Percentiles rank a stretch among this genome's conserved stretches.
Conservation (phyloP, 805 yeast genomes). For the Cyberlindnera lachancei region DNA sequence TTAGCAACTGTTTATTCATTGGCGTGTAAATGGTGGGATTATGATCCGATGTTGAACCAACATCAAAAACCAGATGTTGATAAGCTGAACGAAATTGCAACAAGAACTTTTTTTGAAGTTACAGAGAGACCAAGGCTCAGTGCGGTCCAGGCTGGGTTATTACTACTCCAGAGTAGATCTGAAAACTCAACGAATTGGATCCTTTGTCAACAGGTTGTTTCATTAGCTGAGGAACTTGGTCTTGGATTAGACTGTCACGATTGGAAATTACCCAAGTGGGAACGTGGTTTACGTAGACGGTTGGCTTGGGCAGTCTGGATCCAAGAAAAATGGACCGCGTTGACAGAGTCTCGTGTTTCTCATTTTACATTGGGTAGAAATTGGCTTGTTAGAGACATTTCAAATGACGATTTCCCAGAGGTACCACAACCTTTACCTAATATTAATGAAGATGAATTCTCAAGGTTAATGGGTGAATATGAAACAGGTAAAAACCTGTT, state of each 20-base stretch:
- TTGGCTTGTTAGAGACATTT: constrained; percentile 70
- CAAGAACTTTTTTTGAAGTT: constrained; percentile 59
- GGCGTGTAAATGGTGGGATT: constrained; percentile 92
- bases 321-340: constrained; percentile 86
- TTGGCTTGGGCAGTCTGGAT: constrained; percentile 94
- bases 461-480: constrained; percentile 39
- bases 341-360: constrained; percentile 78
- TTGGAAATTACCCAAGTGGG: constrained; percentile 96
- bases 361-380: constrained; percentile 64
- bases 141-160: constrained; percentile 83
- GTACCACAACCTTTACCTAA: constrained; percentile 31
- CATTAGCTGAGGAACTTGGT: constrained; percentile 85
- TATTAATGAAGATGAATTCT: constrained; percentile 16
- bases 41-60: constrained; percentile 58
- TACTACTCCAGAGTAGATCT: constrained; percentile 54
- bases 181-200: constrained; percentile 75
- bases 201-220: constrained; percentile 77
- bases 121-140: constrained; percentile 83
- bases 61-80: constrained; percentile 74
- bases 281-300: constrained; percentile 77
- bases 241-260: constrained; percentile 82
- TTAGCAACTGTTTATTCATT: constrained; percentile 85
- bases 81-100: constrained; percentile 61
- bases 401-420: constrained; percentile 73
- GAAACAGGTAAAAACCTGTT: constrained; percentile 65